These are phyloP conservation scores for Globisporangium paroecandrum DNA, from an alignment of 352 stramenopile species.

Conservation along the genomic window DNA sequence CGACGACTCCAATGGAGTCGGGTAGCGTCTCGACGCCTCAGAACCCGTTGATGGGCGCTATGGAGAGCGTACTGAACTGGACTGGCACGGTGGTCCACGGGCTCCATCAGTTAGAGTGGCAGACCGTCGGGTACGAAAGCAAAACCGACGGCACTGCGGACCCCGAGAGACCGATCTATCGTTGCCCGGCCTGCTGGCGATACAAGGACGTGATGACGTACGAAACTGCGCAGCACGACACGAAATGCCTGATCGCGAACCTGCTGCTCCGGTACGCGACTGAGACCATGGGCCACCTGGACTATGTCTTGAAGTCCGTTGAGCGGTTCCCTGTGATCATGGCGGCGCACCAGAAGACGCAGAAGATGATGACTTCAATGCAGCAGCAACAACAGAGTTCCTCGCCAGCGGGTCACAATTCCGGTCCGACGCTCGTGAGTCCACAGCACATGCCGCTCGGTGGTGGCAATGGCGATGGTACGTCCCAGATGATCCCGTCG, in stretches of 20 bases:
- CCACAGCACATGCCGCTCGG: slow-evolving; percentile 40
- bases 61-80: slow-evolving; percentile 77
- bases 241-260: slow-evolving; percentile 82
- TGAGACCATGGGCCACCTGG: slow-evolving; percentile 70
- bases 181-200: slow-evolving; percentile 75
- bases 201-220: slow-evolving; percentile 87
- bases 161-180: slow-evolving; percentile 74
- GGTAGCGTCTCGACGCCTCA: slow-evolving; percentile 26
- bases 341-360: slow-evolving; percentile 41
- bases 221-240: slow-evolving; percentile 77
- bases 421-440: slow-evolving; percentile 33
- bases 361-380: slow-evolving; percentile 46
- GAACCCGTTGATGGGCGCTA: slow-evolving; percentile 54
- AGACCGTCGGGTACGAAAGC: slow-evolving; percentile 76
- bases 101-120: slow-evolving; percentile 79
- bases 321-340: slow-evolving; percentile 69
- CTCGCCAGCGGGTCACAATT: slow-evolving; percentile 15
- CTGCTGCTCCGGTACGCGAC: slow-evolving; percentile 77
- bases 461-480: slow-evolving; percentile 27
- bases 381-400: slow-evolving; percentile 11
- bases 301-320: slow-evolving; percentile 77
- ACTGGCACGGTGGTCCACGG: slow-evolving; percentile 69
- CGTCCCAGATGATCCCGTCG: slow-evolving; percentile 50
- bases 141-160: slow-evolving; percentile 67
- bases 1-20: slow-evolving; percentile 14